Evolutionary conservation across 2,329 filamentous ascomycete genomes (phyloP), one percentile per base, ranked within the genome.

Genomic region (Fusarium begoniae): DNA sequence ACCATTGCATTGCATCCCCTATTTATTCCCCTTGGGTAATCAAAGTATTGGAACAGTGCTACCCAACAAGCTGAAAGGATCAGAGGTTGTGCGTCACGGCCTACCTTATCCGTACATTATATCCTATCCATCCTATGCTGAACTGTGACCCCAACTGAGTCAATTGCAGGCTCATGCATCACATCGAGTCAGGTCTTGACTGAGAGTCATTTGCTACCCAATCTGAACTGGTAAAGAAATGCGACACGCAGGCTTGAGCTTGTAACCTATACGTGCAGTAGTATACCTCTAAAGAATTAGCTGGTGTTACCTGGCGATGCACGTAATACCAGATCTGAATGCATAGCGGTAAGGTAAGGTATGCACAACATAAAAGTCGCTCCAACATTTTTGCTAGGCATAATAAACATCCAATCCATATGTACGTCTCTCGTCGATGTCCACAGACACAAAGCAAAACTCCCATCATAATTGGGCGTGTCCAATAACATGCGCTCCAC

Each of bases 311-410:
- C 63, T 58, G 35, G 41, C 55, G 64, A 69, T 71, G 67, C 72
- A 77, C 55, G 70, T 54, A 70, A 66, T 70, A 66, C 54, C 48
- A 70, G 72, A 72, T 73, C 73, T 69, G 43, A 54, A 69, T 76
- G 73, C 70, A 76, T 62, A 77, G 74, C 50, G 48, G 70, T 17
- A 35, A 35, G 32, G 32, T 60, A 77, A 35, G 32, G 32, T 60
- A 77, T 76, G 75, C 75, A 77, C 73, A 77, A 77, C 75, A 77
- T 76, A 70, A 69, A 68, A 68, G 62, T 63, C 58, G 59, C 61
- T 73, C 44, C 58, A 70, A 20, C 59, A 57, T 57, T 48, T 57
- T 48, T 14, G n/a, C 17, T 38, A 70, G 54, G 73, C 55, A 75
- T 53, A 61, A 53, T 24, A 57, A 66, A 22, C 40, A 50, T 37